Conservation (phyloP, 805 yeast genomes). For the Hanseniaspora vineae region DNA sequence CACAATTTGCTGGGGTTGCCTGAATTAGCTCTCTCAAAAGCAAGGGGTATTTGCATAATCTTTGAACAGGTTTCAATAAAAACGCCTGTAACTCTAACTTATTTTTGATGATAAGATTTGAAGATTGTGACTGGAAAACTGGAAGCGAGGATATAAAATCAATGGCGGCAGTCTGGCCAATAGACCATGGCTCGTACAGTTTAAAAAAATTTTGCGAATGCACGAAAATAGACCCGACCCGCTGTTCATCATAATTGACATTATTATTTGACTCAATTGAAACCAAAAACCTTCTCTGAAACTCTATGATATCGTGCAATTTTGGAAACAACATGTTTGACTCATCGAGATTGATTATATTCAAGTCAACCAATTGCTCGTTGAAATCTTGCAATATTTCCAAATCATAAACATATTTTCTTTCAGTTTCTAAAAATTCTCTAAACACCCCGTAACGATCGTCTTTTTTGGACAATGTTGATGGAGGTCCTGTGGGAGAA, state of each 20-base stretch:
- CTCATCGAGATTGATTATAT: conserved; percentile 63
- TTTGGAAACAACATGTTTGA: conserved; percentile 78
- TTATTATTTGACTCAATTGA: conserved; percentile 82
- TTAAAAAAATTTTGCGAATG: conserved; percentile 79
- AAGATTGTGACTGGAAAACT: conserved; percentile 35
- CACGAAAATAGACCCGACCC: conserved; percentile 79
- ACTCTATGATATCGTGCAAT: conserved; percentile 69
- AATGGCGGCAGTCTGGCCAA: conserved; percentile 78
- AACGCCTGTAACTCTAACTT: conserved; percentile 83
- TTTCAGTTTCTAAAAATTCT: conserved; percentile 80
- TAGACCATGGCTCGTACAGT: conserved; percentile 88
- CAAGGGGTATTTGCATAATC: conserved; percentile 90
- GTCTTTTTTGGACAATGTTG: conserved; percentile 18
- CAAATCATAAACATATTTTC: conserved; percentile 85
- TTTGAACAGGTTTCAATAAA: conserved; percentile 86
- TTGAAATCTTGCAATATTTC: conserved; percentile 61
- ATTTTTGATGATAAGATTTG: conserved; percentile 60
- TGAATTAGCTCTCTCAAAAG: conserved; percentile 65
- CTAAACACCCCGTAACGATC: conserved; percentile 47
- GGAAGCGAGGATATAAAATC: conserved; percentile 45
- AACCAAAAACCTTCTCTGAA: conserved; percentile 77
- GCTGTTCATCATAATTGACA: conserved; percentile 55
- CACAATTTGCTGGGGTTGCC: conserved; percentile 38
- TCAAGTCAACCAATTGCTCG: conserved; percentile 51
- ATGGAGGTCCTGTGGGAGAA: not conserved